Evolutionary conservation across 1,284 basidiomycete genomes (phyloP).

Genomic region (Chondrostereum purpureum): DNA sequence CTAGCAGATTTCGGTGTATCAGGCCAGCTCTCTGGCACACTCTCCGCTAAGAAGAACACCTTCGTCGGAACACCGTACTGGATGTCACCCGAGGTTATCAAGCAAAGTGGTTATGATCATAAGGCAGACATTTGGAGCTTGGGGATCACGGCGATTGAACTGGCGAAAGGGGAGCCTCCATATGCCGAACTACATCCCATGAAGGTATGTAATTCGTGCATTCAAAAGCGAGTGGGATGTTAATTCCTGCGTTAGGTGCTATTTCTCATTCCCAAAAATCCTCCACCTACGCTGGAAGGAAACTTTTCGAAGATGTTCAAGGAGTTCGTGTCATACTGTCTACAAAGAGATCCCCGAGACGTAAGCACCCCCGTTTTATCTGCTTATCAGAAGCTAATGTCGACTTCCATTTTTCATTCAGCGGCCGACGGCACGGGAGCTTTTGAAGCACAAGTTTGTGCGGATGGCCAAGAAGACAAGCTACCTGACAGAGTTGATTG

Average conservation of each 20-base stretch:
- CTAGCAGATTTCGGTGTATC: slow-evolving; percentile 98
- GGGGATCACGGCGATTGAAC: slow-evolving; percentile 95
- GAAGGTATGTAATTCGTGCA: slow-evolving; percentile 59
- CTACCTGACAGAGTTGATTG: slow-evolving; percentile 93
- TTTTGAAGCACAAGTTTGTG: slow-evolving; percentile 95
- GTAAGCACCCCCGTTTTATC: slow-evolving; percentile 40
- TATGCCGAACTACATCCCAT: slow-evolving; percentile 98
- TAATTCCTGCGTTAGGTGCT: slow-evolving; percentile 59
- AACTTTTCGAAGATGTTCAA: slow-evolving; percentile 89
- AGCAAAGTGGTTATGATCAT: slow-evolving; percentile 98
- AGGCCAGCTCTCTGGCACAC: slow-evolving; percentile 93
- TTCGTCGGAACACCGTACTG: slow-evolving; percentile 97
- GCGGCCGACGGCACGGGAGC: slow-evolving; percentile 90
- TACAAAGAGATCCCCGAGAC: slow-evolving; percentile 90
- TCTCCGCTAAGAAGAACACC: slow-evolving; percentile 98
- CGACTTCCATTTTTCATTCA: slow-evolving; percentile 23
- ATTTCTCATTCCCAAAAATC: slow-evolving; percentile 97
- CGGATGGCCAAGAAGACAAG: slow-evolving; percentile 90
- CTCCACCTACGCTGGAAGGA: slow-evolving; percentile 83
- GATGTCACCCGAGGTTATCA: slow-evolving; percentile 99
- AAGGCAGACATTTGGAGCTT: slow-evolving; percentile 98
- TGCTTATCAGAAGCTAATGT: neutral
- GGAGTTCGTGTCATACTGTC: slow-evolving; percentile 89
- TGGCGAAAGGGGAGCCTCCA: slow-evolving; percentile 95
- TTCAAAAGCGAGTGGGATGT: neutral